A percentile compares a stretch with the other conserved stretches of the same genome.
Evolutionary conservation across 768 basidiomycete species (phyloP).

Genomic region (Russula abietina): DNA sequence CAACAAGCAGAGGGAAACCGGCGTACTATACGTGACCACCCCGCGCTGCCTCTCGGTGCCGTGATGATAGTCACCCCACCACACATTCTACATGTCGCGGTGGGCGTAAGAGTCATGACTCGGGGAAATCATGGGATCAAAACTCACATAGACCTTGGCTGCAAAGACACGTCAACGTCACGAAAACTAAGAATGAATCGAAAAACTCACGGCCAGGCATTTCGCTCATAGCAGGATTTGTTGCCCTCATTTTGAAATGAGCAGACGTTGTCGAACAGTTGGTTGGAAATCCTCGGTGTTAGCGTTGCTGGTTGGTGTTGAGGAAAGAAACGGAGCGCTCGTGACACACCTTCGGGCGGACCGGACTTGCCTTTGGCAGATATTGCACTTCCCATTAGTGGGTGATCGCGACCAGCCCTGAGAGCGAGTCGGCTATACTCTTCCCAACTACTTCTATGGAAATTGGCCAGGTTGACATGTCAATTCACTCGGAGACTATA

Average conservation of each 20-base stretch:
- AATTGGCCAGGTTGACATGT: slow-evolving; percentile 3
- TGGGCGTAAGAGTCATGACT: neutral
- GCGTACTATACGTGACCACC: slow-evolving; percentile 71
- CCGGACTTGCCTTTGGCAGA: slow-evolving; percentile 15
- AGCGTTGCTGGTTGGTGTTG: neutral
- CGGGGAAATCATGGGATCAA: neutral
- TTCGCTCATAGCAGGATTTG: slow-evolving; percentile 51
- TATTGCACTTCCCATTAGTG: neutral
- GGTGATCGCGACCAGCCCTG: neutral
- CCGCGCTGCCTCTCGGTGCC: slow-evolving; percentile 60
- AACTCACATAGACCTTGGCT: slow-evolving; percentile 77
- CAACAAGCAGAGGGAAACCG: neutral
- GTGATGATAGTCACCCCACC: slow-evolving; percentile 78
- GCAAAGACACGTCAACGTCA: slow-evolving; percentile 5
- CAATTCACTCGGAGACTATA: slow-evolving; percentile 28
- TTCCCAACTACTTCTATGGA: neutral
- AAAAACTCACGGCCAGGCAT: slow-evolving; percentile 74
- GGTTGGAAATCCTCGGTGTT: slow-evolving; percentile 6
- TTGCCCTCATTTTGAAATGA: slow-evolving; percentile 19
- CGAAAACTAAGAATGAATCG: slow-evolving; percentile 3
- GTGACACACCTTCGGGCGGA: neutral
- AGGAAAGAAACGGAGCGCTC: slow-evolving; percentile 19
- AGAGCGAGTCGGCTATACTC: neutral
- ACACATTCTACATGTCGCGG: slow-evolving; percentile 51
- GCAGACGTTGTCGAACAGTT: slow-evolving; percentile 2